phyloP scores from a whole-genome alignment of 129 eudicot species.

The Logfia minima region DNA sequence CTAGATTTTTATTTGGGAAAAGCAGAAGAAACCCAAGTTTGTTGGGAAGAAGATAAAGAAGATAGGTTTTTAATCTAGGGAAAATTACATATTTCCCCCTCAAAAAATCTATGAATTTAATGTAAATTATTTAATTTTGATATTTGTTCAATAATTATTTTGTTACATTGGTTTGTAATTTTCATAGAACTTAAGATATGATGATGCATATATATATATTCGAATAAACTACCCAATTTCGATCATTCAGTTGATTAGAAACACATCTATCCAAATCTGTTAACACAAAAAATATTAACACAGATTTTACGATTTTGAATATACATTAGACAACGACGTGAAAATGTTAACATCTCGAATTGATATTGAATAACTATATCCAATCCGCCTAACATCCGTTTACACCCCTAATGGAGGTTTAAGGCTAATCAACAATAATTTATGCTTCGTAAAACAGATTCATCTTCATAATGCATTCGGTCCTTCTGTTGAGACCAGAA shows the following conservation, averaged over 20 bases:
- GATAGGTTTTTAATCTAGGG: no score
- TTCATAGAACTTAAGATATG: background rate
- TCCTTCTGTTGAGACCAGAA: background rate
- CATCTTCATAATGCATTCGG: slow-evolving; percentile 9
- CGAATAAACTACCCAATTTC: slow-evolving; percentile 1
- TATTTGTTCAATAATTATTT: background rate
- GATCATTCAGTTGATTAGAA: background rate
- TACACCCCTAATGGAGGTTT: background rate
- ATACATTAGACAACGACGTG: background rate
- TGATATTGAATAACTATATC: background rate
- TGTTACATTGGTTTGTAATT: background rate
- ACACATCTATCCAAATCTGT: no score
- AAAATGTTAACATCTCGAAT: background rate
- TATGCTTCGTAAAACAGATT: background rate
- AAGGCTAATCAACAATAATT: background rate
- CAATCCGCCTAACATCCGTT: background rate
- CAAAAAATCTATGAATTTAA: background rate
- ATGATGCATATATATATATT: slow-evolving; percentile 1
- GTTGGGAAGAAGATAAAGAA: no score
- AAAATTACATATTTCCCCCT: no score
- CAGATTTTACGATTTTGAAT: background rate
- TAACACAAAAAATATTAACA: background rate
- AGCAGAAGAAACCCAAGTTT: no score
- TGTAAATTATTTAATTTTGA: background rate
- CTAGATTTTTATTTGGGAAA: no score